Evolutionary conservation across 257 asterid genomes (phyloP).

Genomic region (Solanum lycopersicoides): DNA sequence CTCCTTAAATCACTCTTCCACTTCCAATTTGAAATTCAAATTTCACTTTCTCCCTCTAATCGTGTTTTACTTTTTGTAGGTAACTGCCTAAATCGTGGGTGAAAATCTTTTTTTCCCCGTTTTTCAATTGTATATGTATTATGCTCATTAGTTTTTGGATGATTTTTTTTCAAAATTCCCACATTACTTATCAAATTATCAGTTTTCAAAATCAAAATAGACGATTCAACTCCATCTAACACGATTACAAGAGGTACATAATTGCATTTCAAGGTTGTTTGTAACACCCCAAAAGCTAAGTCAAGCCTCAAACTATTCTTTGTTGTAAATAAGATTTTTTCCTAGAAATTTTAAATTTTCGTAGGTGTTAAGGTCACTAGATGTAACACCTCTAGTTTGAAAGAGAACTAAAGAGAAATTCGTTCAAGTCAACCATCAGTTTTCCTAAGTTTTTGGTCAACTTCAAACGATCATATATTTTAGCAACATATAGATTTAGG

Average conservation of each 20-base stretch:
- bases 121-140: background rate
- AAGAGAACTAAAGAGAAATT: background rate
- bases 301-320: background rate
- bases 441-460: background rate
- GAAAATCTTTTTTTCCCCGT: background rate
- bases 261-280: background rate
- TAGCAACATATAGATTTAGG: background rate
- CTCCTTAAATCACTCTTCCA: background rate
- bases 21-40: background rate
- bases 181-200: background rate
- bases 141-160: background rate
- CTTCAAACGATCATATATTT: background rate
- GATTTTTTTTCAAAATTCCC: background rate
- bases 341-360: background rate
- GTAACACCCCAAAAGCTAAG: background rate
- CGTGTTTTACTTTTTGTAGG: background rate
- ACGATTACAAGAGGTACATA: background rate
- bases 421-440: background rate
- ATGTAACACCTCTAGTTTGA: background rate
- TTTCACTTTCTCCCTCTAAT: background rate
- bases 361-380: background rate
- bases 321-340: no score
- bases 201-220: background rate
- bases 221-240: background rate
- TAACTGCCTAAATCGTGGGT: background rate